Base-by-base conservation (phyloP, 768 basidiomycete genomes). In the Russula sp. region DNA sequence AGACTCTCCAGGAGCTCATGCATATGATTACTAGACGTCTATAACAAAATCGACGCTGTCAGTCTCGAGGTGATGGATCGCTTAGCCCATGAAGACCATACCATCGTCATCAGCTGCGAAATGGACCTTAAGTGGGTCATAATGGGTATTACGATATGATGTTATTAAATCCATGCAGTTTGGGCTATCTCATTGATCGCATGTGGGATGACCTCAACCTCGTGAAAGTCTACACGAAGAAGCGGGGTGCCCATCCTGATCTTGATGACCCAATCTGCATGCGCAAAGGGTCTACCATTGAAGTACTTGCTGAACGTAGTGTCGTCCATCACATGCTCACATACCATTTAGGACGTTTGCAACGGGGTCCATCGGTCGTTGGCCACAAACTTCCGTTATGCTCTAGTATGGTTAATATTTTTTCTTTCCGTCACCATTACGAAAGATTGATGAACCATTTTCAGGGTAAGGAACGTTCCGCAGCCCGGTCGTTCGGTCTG, bases 31-130 rank as follows among this genome's bases (percentile, higher is more conserved):
- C 13, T 64, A 92, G 90, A 92, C 75, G 94, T 95, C 9, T 96
- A 96, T 78, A 99, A 99, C 81, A 99, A 99, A 77, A 85, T 97
- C 65, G 95, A 98, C 71, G 83, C 90, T 3, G 87, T 94, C 70
- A 90, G 88, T 71, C 79, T 92, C 46, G 90, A 92, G 73, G 86
- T 85, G 68, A 80, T 95, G 64, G 86, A 96, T 74, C 89, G 89
- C 65, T 76, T 94, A 34, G 92, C 93, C 38, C 83, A 88, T 50
- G 83, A 90, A 69, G 87, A 90, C 14, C 82, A 90, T 72, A 88
- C 92, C 0, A 83, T 96, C n/a, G 94, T 98, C 44, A 98, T 98
- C 73, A 94, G 92, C 70, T 98, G 95, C 75, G 95, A 98, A 76
- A 82, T 97, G 83, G 88, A 87, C 72, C 79, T 99, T 55, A 97